phyloP scores from a whole-genome alignment of 164 flowering plant species.

The Berberis thunbergii region DNA sequence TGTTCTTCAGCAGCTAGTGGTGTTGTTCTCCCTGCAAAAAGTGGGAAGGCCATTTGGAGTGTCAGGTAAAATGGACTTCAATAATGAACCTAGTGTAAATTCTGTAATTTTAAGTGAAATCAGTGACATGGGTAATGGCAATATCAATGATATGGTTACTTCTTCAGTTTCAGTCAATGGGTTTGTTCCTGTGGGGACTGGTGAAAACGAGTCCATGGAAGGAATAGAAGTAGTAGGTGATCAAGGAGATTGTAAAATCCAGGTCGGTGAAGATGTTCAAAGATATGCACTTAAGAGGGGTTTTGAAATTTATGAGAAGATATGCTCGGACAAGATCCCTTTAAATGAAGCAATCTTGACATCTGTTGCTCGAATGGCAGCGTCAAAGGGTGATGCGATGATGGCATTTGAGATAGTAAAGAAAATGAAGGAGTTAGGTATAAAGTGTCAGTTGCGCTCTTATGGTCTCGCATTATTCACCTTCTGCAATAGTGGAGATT shows the following conservation, averaged over 20 bases:
- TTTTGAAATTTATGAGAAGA: slow-evolving; percentile 53
- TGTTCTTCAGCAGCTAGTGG: slow-evolving; percentile 87
- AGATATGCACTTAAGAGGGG: slow-evolving; percentile 54
- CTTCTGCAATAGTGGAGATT: slow-evolving; percentile 50
- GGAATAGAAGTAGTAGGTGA: slow-evolving; percentile 8
- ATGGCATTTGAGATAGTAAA: slow-evolving; percentile 78
- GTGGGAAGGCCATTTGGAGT: slow-evolving; percentile 45
- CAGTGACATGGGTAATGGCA: slow-evolving; percentile 4
- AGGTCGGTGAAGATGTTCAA: slow-evolving; percentile 40
- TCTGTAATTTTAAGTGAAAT: slow-evolving; percentile 12
- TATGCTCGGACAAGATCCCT: slow-evolving; percentile 52
- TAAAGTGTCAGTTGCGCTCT: slow-evolving; percentile 68
- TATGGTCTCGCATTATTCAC: slow-evolving; percentile 72
- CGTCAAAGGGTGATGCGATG: slow-evolving; percentile 73
- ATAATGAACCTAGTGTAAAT: slow-evolving; percentile 7
- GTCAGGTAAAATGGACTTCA: slow-evolving; percentile 14
- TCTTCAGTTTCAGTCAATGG: slow-evolving; percentile 4
- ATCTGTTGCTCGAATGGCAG: slow-evolving; percentile 82
- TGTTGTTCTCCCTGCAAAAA: slow-evolving; percentile 63
- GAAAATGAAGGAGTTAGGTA: slow-evolving; percentile 53
- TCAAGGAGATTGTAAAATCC: slow-evolving; percentile 21
- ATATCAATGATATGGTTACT: not conserved
- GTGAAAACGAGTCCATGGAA: slow-evolving; percentile 6
- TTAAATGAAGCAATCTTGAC: slow-evolving; percentile 84
- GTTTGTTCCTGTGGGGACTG: slow-evolving; percentile 8